Base-by-base conservation (phyloP, 805 yeast genomes). In the Starmerella riodocensis region DNA sequence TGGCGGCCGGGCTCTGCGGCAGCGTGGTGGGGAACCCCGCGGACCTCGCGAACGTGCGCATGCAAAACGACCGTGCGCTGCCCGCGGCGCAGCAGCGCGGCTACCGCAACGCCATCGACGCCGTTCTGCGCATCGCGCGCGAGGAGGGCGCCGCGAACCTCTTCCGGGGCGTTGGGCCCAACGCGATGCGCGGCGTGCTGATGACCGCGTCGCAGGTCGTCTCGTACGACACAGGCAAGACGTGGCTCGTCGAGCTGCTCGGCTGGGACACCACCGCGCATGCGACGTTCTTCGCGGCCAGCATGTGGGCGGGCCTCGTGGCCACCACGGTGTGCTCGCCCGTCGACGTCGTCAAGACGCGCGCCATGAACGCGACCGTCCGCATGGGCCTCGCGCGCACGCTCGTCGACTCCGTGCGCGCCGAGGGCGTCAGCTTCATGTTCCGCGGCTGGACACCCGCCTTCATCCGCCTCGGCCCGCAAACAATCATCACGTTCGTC, bases 321-420 rank as follows among this genome's bases (percentile, higher is more conserved):
- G 94, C 94, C 6, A 83, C 94, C 0, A 84, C 94, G 0, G 79
- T 83, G 16, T 84, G 94, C 57, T 81, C 93, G 1, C 94, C 94
- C 1, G 94, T 86, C 8, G 94, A 83, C 59, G 94, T 83, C 3
- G 76, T 83, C 35, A 84, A 84, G 59, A 84, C 94, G 2, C 66
- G 93, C 53, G 79, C 83, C 42, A 83, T 83, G 94, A 78, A 80
- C 59, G 12, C 49, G 43, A 51, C 34, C 29, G 49, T 40, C 47
- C 66, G 43, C 64, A 64, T 37, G 61, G 71, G 45, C 76, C 83
- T 46, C 2, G 33, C 71, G 3, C 44, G 56, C 2, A 73, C 79
- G 32, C 57, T 82, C 43, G 48, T 49, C 1, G 56, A 58, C 6
- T 81, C 88, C 0, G 66, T 83, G 16, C 68, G 66, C 46, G 61